Conservation (phyloP, 2,329 filamentous ascomycete genomes). For the Thielaviopsis musarum region DNA sequence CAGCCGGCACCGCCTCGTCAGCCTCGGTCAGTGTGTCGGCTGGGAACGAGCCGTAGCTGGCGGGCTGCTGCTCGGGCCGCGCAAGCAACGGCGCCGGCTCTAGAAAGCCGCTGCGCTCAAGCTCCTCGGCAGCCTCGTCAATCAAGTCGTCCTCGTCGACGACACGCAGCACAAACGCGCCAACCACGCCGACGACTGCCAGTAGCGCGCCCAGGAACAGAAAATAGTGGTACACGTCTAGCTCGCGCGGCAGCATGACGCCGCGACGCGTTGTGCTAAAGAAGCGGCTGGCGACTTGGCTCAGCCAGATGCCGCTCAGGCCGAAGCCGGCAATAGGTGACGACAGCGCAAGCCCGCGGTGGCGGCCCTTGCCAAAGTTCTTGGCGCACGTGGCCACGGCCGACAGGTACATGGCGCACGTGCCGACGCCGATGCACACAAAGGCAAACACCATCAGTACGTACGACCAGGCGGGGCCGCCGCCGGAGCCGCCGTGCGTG, state of each 20-base stretch:
- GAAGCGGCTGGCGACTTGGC: conserved; percentile 65
- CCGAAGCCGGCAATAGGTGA: conserved; percentile 86
- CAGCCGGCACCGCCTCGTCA: conserved; percentile 17
- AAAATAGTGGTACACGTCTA: conserved; percentile 75
- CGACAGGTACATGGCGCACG: conserved; percentile 74
- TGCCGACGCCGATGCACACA: conserved; percentile 64
- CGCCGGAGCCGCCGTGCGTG: conserved; percentile 23
- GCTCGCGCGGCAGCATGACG: conserved; percentile 31
- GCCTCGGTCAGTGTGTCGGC: conserved; percentile 19
- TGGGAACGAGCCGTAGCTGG: conserved; percentile 45
- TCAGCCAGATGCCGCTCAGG: conserved; percentile 88
- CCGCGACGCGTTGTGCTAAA: conserved; percentile 57
- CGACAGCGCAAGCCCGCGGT: conserved; percentile 77
- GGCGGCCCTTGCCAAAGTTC: conserved; percentile 83
- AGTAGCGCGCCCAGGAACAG: conserved; percentile 65
- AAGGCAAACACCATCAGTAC: conserved; percentile 75
- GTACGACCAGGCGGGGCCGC: conserved; percentile 45
- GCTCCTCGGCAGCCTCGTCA: conserved; percentile 72
- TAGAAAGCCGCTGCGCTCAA: conserved; percentile 76
- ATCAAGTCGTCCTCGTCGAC: conserved; percentile 79
- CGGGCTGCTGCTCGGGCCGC: conserved; percentile 23
- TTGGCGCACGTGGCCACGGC: conserved; percentile 94
- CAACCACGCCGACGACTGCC: conserved; percentile 51
- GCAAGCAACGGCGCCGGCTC: conserved; percentile 52
- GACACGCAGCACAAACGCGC: conserved; percentile 56